Percentiles rank a stretch among this genome's conserved stretches.
These are phyloP conservation scores for Amylostereum areolatum DNA, from an alignment of 1,284 basidiomycete species.

Conservation along the genomic window DNA sequence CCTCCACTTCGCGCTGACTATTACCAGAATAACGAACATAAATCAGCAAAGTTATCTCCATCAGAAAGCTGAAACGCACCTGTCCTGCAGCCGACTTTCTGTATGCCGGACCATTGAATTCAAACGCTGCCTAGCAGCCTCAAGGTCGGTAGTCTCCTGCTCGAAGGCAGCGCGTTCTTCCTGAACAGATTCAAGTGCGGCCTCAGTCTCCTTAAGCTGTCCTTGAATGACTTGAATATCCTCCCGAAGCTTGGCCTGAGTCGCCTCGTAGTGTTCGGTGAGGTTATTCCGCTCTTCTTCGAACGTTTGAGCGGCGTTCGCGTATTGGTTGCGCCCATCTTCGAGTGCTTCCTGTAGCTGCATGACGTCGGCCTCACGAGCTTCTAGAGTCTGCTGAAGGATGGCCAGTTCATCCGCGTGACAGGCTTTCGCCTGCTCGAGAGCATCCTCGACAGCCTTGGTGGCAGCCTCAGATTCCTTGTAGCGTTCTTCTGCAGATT, in stretches of 20 bases:
- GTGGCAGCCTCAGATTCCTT: conserved; percentile 4
- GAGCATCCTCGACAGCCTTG: conserved; percentile 20
- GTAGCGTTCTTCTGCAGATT: neutral
- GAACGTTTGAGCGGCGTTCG: conserved; percentile 21
- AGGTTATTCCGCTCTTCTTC: neutral
- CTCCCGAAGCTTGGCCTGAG: conserved; percentile 15
- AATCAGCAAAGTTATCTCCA: conserved; percentile 6
- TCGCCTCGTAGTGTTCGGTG: conserved; percentile 4
- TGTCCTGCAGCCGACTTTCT: conserved; percentile 56
- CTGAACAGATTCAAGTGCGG: conserved; percentile 6
- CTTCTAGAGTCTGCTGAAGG: conserved; percentile 22
- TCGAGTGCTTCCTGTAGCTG: conserved; percentile 18
- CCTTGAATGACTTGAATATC: conserved; percentile 15
- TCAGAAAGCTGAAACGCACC: conserved; percentile 28
- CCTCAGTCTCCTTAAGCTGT: conserved; percentile 42
- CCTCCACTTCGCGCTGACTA: conserved; percentile 42
- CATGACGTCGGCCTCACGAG: conserved; percentile 20
- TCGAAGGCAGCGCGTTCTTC: conserved; percentile 29
- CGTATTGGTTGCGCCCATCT: conserved; percentile 22
- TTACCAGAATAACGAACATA: neutral
- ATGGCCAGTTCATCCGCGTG: conserved; percentile 20
- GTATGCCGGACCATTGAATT: conserved; percentile 52
- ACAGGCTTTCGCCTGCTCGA: conserved; percentile 14
- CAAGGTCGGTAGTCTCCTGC: conserved; percentile 47
- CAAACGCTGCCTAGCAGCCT: conserved; percentile 58